phyloP scores from a whole-genome alignment of 352 stramenopile species.

The Phytophthora agathidicida region DNA sequence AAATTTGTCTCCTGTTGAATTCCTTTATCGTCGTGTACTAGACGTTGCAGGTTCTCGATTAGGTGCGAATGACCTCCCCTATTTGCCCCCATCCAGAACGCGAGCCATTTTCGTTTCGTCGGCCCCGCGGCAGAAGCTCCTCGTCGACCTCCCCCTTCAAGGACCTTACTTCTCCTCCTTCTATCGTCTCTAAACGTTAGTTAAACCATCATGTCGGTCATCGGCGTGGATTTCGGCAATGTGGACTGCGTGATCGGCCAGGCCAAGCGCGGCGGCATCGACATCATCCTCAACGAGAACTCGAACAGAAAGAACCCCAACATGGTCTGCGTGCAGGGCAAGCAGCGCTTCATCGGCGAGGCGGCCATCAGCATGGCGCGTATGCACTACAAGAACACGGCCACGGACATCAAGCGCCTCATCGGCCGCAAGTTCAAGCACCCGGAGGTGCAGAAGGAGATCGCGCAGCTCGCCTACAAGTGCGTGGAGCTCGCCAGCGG shows the following conservation, averaged over 20 bases:
- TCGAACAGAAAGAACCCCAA: constrained; percentile 98
- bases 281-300: constrained; percentile 99
- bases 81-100: constrained; percentile 2
- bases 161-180: too few species aligned
- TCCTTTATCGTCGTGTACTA: constrained; percentile 9
- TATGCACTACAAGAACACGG: constrained; percentile 99
- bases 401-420: constrained; percentile 96
- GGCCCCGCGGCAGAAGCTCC: constrained; percentile 16
- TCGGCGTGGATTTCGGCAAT: constrained; percentile 98
- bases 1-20: too few species aligned
- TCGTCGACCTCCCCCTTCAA: background rate
- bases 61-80: constrained; percentile 27
- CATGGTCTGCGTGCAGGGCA: constrained; percentile 88
- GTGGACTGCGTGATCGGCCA: constrained; percentile 96
- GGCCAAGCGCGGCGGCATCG: constrained; percentile 96
- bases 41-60: constrained; percentile 1
- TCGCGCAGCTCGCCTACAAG: constrained; percentile 92
- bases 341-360: constrained; percentile 95
- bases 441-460: constrained; percentile 95
- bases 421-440: constrained; percentile 97
- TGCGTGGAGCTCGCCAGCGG: constrained; percentile 88
- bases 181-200: background rate
- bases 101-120: constrained; percentile 42
- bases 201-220: constrained; percentile 92
- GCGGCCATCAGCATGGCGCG: constrained; percentile 90